phyloP scores from a whole-genome alignment of 257 asterid genomes.

The Ophiorrhiza pumila region DNA sequence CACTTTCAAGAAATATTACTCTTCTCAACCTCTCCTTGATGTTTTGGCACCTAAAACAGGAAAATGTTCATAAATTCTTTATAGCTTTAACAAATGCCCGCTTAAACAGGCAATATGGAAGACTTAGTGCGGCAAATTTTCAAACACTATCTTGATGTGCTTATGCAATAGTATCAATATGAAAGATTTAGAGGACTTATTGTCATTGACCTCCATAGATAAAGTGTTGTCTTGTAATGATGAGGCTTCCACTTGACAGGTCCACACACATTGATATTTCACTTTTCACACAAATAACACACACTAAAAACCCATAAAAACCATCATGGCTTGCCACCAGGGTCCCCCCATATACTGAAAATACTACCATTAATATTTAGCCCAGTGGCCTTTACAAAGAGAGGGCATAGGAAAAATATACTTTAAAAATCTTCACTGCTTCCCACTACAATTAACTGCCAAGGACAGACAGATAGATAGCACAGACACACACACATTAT shows the following conservation, averaged over 20 bases:
- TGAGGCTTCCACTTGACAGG: conserved; percentile 27
- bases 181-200: not conserved
- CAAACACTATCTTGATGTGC: not conserved
- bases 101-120: too few relatives aligned
- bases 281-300: conserved; percentile 38
- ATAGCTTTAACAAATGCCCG: too few relatives aligned
- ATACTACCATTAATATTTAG: conserved; percentile 11
- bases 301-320: conserved; percentile 15
- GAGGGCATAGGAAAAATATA: conserved; percentile 13
- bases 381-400: conserved; percentile 25
- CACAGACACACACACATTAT: not conserved
- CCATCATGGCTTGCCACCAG: conserved; percentile 29
- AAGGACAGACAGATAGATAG: conserved; percentile 9
- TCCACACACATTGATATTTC: conserved; percentile 23
- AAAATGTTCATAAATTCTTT: too few relatives aligned
- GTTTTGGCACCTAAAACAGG: too few relatives aligned
- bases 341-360: conserved; percentile 26
- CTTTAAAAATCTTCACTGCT: conserved; percentile 24
- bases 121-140: not conserved
- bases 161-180: not conserved
- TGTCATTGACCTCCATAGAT: conserved; percentile 28
- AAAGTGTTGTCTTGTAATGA: conserved; percentile 23
- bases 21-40: too few relatives aligned
- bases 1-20: too few relatives aligned
- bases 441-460: conserved; percentile 33